Evolutionary conservation across 2,329 filamentous ascomycete genomes (phyloP).

Genomic region (Ceratocystis albifundus): DNA sequence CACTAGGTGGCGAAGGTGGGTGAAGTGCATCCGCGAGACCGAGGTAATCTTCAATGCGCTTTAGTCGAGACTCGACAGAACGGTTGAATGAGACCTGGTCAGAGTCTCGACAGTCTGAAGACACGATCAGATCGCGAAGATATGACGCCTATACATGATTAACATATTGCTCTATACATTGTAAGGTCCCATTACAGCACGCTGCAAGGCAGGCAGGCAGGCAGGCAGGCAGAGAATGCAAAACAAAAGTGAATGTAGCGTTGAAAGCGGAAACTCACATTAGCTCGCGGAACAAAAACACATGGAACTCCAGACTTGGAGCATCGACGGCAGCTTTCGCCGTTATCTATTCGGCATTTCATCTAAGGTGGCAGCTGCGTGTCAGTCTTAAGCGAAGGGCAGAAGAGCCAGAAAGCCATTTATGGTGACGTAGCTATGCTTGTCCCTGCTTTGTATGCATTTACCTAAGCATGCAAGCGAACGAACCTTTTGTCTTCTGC

Average conservation of each 20-base stretch:
- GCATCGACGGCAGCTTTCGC: slow-evolving; percentile 30
- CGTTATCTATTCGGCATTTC: slow-evolving; percentile 32
- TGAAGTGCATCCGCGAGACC: slow-evolving; percentile 25
- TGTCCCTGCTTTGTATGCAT: too few species aligned
- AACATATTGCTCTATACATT: not conserved
- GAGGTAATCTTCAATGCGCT: slow-evolving; percentile 27
- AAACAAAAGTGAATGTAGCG: slow-evolving; percentile 4
- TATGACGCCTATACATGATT: slow-evolving; percentile 21
- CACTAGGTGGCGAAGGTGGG: slow-evolving; percentile 22
- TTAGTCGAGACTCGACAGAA: slow-evolving; percentile 24
- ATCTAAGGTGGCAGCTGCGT: slow-evolving; percentile 26
- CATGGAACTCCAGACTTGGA: slow-evolving; percentile 31
- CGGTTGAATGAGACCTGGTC: slow-evolving; percentile 23
- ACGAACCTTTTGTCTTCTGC: slow-evolving; percentile 18
- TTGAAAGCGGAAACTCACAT: slow-evolving; percentile 27
- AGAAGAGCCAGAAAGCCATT: slow-evolving; percentile 23
- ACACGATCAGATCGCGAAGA: slow-evolving; percentile 20
- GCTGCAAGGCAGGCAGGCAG: too few species aligned
- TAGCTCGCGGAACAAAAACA: slow-evolving; percentile 34
- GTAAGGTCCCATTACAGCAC: too few species aligned
- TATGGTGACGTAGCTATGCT: not conserved
- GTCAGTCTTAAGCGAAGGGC: slow-evolving; percentile 27
- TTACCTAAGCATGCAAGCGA: too few species aligned
- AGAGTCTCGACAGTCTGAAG: slow-evolving; percentile 23
- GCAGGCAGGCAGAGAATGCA: not conserved